phyloP scores from a whole-genome alignment of 768 basidiomycete genomes.

The Serendipita sp. region DNA sequence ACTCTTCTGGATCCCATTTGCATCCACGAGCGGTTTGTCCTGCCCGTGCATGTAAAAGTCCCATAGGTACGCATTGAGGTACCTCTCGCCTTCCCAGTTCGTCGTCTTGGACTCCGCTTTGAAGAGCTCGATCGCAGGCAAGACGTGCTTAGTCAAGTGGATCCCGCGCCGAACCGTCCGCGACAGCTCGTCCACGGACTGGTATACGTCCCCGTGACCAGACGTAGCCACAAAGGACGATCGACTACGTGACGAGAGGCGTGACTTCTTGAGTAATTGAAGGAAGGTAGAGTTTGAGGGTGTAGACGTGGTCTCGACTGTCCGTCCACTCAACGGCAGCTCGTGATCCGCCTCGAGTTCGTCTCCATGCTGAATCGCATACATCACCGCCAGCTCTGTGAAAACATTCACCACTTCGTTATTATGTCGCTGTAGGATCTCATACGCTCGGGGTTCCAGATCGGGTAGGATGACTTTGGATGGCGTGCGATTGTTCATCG shows the following conservation, averaged over 20 bases:
- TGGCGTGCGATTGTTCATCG: constrained; percentile 29
- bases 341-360: constrained; percentile 26
- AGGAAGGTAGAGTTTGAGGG: constrained; percentile 19
- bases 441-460: constrained; percentile 25
- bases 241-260: constrained; percentile 27
- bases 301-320: constrained; percentile 12
- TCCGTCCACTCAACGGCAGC: constrained; percentile 32
- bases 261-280: constrained; percentile 22
- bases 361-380: constrained; percentile 23
- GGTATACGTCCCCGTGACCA: constrained; percentile 42
- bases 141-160: constrained; percentile 38
- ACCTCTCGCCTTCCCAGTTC: constrained; percentile 10
- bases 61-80: constrained; percentile 46
- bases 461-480: constrained; percentile 42
- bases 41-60: constrained; percentile 60
- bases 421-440: constrained; percentile 31
- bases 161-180: constrained; percentile 36
- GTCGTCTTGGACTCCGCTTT: background rate
- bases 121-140: constrained; percentile 31
- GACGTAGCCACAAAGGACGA: constrained; percentile 54
- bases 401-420: constrained; percentile 37
- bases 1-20: constrained; percentile 43
- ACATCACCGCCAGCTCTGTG: constrained; percentile 35
- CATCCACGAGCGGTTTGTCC: constrained; percentile 26
- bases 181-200: constrained; percentile 33